Conservation (phyloP, 129 eudicot species). For the Pittosporum tobira region DNA sequence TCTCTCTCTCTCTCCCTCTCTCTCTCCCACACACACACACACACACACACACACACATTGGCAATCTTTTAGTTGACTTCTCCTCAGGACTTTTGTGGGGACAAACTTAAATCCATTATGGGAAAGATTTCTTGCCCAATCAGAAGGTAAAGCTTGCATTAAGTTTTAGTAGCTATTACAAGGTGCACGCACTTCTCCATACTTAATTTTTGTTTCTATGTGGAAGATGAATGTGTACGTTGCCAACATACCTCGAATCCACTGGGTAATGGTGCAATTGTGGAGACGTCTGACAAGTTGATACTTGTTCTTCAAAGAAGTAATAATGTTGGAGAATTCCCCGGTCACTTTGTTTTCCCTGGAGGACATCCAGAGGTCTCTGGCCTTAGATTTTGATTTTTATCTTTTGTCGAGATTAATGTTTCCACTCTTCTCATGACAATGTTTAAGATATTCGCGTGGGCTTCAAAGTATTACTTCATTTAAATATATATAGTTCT, state of each 20-base stretch:
- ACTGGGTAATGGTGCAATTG: slow-evolving; percentile 87
- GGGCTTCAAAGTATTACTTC: neutral
- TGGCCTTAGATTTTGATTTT: neutral
- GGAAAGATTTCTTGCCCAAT: slow-evolving; percentile 72
- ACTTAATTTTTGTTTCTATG: neutral
- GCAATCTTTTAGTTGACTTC: slow-evolving; percentile 1
- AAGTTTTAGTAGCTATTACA: neutral
- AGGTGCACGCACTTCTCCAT: neutral
- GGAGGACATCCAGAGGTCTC: slow-evolving; percentile 99
- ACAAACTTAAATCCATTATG: slow-evolving; percentile 85
- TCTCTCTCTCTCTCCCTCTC: slow-evolving; percentile 28
- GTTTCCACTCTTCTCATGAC: too few relatives aligned
- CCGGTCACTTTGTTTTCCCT: slow-evolving; percentile 90
- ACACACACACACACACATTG: neutral
- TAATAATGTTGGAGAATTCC: slow-evolving; percentile 91
- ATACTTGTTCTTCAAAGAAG: slow-evolving; percentile 90
- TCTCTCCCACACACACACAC: slow-evolving; percentile 13
- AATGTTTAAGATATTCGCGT: neutral
- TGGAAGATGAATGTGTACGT: slow-evolving; percentile 64
- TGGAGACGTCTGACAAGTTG: slow-evolving; percentile 66
- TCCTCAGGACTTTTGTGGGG: slow-evolving; percentile 85
- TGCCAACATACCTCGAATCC: slow-evolving; percentile 94
- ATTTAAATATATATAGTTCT: neutral
- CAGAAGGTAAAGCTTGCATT: slow-evolving; percentile 61
- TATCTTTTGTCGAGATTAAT: neutral